Percentiles rank a stretch among this genome's conserved stretches.
Evolutionary conservation across 306 rosid genomes (phyloP).

Genomic region (Senna siamea): DNA sequence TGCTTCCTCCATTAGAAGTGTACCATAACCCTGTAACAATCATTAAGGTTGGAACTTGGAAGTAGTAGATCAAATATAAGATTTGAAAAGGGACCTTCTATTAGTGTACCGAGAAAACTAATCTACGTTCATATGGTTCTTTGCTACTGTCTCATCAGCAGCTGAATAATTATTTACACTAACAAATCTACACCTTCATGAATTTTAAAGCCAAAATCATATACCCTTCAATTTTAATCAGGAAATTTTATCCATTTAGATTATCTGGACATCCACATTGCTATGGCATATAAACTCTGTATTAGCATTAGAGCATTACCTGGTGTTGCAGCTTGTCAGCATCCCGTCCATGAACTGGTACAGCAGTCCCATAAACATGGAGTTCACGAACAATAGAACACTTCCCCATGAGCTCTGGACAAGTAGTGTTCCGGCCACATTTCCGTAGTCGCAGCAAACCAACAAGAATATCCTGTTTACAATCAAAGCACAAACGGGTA

Average conservation of each 20-base stretch:
- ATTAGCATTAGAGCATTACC: conserved; percentile 53
- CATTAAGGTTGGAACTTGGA: conserved; percentile 3
- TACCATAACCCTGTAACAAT: conserved; percentile 82
- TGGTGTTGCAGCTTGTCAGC: conserved; percentile 96
- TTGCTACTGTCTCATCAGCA: not conserved
- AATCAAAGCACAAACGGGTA: conserved; percentile 8
- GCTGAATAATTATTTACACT: conserved; percentile 16
- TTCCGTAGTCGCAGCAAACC: conserved; percentile 87
- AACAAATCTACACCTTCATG: not conserved
- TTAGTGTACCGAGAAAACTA: not conserved
- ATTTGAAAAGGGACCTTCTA: not conserved
- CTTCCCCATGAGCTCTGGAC: conserved; percentile 86
- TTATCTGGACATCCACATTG: not conserved
- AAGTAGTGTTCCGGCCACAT: conserved; percentile 79
- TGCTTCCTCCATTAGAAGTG: conserved; percentile 97
- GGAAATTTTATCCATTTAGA: conserved; percentile 7
- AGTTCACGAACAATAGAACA: conserved; percentile 96
- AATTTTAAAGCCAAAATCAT: conserved; percentile 9
- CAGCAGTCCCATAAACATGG: conserved; percentile 98
- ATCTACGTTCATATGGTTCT: no score
- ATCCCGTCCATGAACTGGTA: conserved; percentile 96
- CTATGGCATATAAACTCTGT: conserved; percentile 1
- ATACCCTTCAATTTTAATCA: not conserved
- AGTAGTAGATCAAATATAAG: conserved; percentile 12
- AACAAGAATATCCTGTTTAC: conserved; percentile 84